phyloP scores from a whole-genome alignment of 1,139 yeast genomes.

The Zygoascus meyerae region DNA sequence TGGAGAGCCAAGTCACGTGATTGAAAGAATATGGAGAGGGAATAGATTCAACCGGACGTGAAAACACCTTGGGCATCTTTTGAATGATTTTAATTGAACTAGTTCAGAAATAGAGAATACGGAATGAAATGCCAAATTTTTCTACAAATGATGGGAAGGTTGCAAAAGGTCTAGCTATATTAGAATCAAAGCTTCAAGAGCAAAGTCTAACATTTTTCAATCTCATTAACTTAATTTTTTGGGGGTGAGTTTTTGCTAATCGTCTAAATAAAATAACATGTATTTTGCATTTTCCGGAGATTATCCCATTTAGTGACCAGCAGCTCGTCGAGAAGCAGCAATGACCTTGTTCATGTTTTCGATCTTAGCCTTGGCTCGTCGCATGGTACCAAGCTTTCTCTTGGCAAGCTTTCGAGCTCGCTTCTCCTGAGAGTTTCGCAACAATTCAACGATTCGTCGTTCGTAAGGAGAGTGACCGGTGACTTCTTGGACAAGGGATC shows the following conservation, averaged over 20 bases:
- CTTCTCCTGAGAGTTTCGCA: conserved; percentile 99
- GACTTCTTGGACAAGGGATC: conserved; percentile 94
- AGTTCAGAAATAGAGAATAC: neutral
- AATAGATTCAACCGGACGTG: no score
- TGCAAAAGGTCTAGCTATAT: neutral
- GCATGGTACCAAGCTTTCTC: conserved; percentile 99
- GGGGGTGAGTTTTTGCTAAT: conserved; percentile 3
- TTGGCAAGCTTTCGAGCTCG: conserved; percentile 99
- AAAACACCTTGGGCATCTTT: no score
- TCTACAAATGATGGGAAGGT: neutral
- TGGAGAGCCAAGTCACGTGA: neutral
- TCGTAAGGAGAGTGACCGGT: conserved; percentile 99
- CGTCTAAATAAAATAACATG: conserved; percentile 8
- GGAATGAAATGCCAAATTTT: no score
- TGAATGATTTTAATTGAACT: no score
- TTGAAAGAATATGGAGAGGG: neutral
- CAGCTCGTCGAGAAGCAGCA: conserved; percentile 89
- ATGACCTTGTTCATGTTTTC: conserved; percentile 97
- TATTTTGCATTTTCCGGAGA: neutral
- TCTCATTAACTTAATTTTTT: conserved; percentile 7
- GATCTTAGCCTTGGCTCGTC: conserved; percentile 99
- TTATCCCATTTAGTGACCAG: conserved; percentile 24
- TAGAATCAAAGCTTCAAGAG: neutral
- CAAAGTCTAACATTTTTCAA: neutral
- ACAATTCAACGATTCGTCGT: conserved; percentile 98